Conservation (phyloP, 148 eudicot genomes). For the Arctostaphylos glauca region DNA sequence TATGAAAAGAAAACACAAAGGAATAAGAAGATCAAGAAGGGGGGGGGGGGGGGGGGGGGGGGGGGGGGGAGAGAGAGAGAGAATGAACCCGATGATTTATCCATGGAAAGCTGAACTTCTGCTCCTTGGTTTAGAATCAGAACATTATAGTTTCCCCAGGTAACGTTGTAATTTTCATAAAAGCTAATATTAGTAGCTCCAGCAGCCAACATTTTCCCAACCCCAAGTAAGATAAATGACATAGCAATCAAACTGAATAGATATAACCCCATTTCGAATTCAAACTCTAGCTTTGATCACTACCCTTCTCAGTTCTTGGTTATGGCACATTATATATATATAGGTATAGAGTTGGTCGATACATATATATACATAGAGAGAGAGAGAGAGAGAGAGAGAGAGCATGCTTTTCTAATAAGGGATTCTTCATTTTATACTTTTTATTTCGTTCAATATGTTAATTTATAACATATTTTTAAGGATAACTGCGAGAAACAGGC, state of each 20-base stretch:
- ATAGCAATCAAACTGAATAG: not conserved
- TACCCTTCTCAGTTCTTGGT: not conserved
- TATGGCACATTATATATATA: not conserved
- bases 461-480: too few relatives aligned
- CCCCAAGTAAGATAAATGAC: conserved; percentile 11
- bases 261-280: not conserved
- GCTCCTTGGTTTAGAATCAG: conserved; percentile 27
- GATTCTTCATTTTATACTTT: too few relatives aligned
- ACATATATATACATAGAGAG: too few relatives aligned
- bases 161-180: conserved; percentile 42
- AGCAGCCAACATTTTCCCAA: not conserved
- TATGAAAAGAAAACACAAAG: not conserved
- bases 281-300: not conserved
- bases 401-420: too few relatives aligned
- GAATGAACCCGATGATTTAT: conserved; percentile 40
- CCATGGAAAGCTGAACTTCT: conserved; percentile 58
- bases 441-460: too few relatives aligned
- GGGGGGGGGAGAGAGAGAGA: not conserved
- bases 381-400: too few relatives aligned
- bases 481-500: too few relatives aligned
- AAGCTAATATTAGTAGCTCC: conserved; percentile 27
- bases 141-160: conserved; percentile 58
- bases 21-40: not conserved
- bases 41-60: too few relatives aligned
- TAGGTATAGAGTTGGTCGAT: not conserved